A percentile compares a stretch with the other conserved stretches of the same genome.
These are phyloP conservation scores for Cryphonectria naterciae DNA, from an alignment of 2,329 filamentous ascomycete genomes.

Conservation along the genomic window DNA sequence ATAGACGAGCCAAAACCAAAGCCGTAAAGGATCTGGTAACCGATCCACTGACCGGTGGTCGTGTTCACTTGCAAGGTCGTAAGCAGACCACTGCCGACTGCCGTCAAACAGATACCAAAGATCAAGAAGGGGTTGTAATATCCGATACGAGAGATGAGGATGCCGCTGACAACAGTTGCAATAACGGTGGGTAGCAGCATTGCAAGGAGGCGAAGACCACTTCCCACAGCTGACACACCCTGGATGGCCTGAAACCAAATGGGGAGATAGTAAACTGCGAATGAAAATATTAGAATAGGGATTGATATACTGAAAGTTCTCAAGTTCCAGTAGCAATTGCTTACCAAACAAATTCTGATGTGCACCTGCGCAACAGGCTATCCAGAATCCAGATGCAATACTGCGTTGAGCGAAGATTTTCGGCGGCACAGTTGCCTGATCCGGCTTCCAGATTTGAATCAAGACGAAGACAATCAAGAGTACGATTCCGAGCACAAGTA, in stretches of 20 bases:
- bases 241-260: constrained; percentile 40
- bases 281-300: not conserved
- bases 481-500: constrained; percentile 37
- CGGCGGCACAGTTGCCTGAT: constrained; percentile 51
- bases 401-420: constrained; percentile 50
- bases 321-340: accelerated
- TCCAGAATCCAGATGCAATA: constrained; percentile 44
- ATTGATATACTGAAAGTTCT: not conserved
- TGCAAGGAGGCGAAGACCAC: constrained; percentile 38
- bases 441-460: constrained; percentile 46
- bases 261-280: constrained; percentile 35
- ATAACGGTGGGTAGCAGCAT: constrained; percentile 35
- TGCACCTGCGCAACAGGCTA: constrained; percentile 38
- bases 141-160: constrained; percentile 35
- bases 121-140: constrained; percentile 43
- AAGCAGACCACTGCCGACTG: constrained; percentile 40
- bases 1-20: constrained; percentile 42
- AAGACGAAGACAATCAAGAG: constrained; percentile 35
- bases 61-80: constrained; percentile 40
- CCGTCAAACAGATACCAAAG: constrained; percentile 33
- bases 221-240: constrained; percentile 36
- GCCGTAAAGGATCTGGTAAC: constrained; percentile 43
- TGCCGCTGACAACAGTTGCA: constrained; percentile 33
- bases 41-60: constrained; percentile 40
- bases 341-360: constrained; percentile 12